Percentiles rank a stretch among this genome's conserved stretches.
Conservation (phyloP, 2,329 filamentous ascomycete genomes). For the Macroventuria anomochaeta region DNA sequence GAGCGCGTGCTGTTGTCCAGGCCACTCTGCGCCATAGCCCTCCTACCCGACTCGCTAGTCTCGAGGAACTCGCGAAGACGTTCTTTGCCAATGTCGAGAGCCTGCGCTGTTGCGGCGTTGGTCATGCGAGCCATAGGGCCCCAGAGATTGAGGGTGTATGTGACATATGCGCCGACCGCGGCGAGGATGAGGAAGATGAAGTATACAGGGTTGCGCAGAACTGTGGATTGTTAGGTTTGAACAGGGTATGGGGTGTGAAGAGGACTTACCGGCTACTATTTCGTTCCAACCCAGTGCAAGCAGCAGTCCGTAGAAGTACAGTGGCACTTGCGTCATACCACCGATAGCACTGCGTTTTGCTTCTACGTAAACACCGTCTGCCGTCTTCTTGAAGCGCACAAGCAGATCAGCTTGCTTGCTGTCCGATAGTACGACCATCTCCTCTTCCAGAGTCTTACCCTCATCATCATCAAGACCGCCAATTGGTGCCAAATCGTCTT, state of each 20-base stretch:
- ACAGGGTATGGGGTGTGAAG: neutral
- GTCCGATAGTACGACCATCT: constrained; percentile 93
- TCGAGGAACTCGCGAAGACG: constrained; percentile 88
- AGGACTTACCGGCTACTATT: constrained; percentile 80
- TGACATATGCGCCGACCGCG: constrained; percentile 80
- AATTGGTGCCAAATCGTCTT: constrained; percentile 87
- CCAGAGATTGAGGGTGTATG: constrained; percentile 92
- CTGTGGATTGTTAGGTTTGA: constrained; percentile 57
- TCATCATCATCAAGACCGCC: constrained; percentile 95
- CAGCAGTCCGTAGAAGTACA: constrained; percentile 92
- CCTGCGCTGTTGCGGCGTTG: constrained; percentile 86
- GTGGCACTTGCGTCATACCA: constrained; percentile 88
- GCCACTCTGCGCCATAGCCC: constrained; percentile 75
- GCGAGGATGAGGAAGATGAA: constrained; percentile 86
- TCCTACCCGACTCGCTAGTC: constrained; percentile 81
- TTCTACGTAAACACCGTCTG: constrained; percentile 96
- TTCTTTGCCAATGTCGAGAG: constrained; percentile 89
- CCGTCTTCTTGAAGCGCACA: constrained; percentile 96
- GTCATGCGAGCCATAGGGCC: constrained; percentile 96
- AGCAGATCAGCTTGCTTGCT: constrained; percentile 89
- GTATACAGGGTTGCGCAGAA: constrained; percentile 90
- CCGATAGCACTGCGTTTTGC: constrained; percentile 97
- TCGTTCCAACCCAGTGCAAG: constrained; percentile 98
- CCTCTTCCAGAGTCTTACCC: constrained; percentile 91
- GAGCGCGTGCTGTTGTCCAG: constrained; percentile 16